These are phyloP conservation scores for Fragosphaeria purpurea DNA, from an alignment of 2,329 filamentous ascomycete species.

Conservation along the genomic window DNA sequence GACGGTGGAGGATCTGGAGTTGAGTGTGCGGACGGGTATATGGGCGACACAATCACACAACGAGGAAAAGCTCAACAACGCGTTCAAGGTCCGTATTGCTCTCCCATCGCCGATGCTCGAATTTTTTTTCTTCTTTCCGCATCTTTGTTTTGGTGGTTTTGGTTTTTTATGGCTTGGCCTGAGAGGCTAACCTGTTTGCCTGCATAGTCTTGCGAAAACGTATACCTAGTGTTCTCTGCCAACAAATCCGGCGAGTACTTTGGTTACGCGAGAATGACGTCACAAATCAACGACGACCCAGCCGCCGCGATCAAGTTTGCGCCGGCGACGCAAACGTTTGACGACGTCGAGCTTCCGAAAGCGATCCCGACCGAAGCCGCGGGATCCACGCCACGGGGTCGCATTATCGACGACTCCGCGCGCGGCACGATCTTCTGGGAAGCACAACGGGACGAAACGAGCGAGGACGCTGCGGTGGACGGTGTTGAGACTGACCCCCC, in stretches of 20 bases:
- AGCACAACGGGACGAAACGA: slow-evolving; percentile 40
- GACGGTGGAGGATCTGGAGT: slow-evolving; percentile 79
- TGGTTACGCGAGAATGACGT: slow-evolving; percentile 85
- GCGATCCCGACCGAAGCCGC: slow-evolving; percentile 73
- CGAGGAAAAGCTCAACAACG: slow-evolving; percentile 70
- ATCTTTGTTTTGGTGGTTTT: background rate
- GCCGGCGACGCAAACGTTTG: slow-evolving; percentile 49
- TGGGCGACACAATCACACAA: slow-evolving; percentile 97
- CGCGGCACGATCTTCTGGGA: slow-evolving; percentile 98
- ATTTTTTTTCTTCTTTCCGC: background rate
- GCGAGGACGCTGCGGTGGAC: slow-evolving; percentile 35
- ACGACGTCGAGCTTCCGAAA: slow-evolving; percentile 59
- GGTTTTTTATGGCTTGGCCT: background rate
- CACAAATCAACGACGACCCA: slow-evolving; percentile 70
- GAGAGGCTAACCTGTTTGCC: background rate
- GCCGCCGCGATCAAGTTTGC: slow-evolving; percentile 59
- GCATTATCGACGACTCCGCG: slow-evolving; percentile 84
- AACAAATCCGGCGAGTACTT: slow-evolving; percentile 98
- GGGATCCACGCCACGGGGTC: slow-evolving; percentile 66
- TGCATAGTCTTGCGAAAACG: slow-evolving; percentile 61
- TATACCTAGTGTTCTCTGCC: slow-evolving; percentile 89
- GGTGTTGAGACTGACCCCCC: slow-evolving; percentile 18
- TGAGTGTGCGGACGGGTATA: slow-evolving; percentile 76
- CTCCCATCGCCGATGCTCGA: background rate
- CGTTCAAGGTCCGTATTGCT: slow-evolving; percentile 56